Percentiles rank a stretch among this genome's conserved stretches.
Conservation (phyloP, 2,329 filamentous ascomycete species). For the Nannizziopsis arthrosporioides region DNA sequence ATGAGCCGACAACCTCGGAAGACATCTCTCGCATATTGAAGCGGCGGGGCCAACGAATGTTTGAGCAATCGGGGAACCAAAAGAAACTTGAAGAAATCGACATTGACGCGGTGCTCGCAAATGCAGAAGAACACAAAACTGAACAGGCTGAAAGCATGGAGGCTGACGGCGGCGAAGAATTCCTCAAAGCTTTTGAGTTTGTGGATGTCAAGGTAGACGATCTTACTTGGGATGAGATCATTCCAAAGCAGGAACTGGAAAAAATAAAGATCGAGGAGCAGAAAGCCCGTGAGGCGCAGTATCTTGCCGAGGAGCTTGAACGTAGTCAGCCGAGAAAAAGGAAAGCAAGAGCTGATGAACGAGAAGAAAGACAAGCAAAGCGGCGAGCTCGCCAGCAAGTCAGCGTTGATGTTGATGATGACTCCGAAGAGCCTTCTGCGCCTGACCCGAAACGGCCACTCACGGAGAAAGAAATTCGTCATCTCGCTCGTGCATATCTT, state of each 20-base stretch:
- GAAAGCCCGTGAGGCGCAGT: conserved; percentile 67
- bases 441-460: conserved; percentile 79
- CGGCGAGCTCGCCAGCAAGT: conserved; percentile 57
- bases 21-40: conserved; percentile 96
- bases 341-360: conserved; percentile 50
- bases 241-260: conserved; percentile 83
- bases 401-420: conserved; percentile 55
- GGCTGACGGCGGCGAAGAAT: conserved; percentile 92
- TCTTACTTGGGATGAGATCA: conserved; percentile 96
- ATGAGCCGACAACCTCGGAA: conserved; percentile 79
- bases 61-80: conserved; percentile 93
- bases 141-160: conserved; percentile 90
- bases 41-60: conserved; percentile 97
- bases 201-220: conserved; percentile 92
- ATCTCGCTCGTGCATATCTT: conserved; percentile 81
- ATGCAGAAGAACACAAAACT: conserved; percentile 93
- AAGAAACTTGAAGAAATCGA: conserved; percentile 87
- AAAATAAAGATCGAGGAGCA: conserved; percentile 84
- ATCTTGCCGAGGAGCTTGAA: conserved; percentile 69
- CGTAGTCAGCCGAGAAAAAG: conserved; percentile 71
- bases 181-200: conserved; percentile 78
- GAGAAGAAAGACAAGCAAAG: conserved; percentile 56
- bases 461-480: conserved; percentile 82
- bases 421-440: conserved; percentile 52
- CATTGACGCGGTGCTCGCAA: conserved; percentile 92